These are phyloP conservation scores for Cafeteria roenbergensis DNA, from an alignment of 108 stramenopile species.

Conservation along the genomic window DNA sequence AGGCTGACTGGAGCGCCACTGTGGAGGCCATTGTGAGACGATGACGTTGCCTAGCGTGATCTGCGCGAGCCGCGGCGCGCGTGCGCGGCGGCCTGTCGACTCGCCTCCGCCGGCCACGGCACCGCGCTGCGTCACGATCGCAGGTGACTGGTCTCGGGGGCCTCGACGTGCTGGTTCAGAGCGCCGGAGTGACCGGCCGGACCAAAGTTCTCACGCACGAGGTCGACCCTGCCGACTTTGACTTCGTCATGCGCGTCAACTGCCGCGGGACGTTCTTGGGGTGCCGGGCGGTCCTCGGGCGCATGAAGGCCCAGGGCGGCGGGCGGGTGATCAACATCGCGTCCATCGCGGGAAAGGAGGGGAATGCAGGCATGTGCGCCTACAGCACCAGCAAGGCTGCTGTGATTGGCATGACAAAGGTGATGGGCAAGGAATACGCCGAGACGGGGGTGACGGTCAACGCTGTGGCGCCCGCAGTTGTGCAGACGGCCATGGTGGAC, in stretches of 20 bases:
- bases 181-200: slow-evolving; percentile 43
- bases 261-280: slow-evolving; percentile 47
- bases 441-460: slow-evolving; percentile 54
- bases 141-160: too few relatives aligned
- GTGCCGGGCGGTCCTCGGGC: slow-evolving; percentile 42
- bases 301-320: slow-evolving; percentile 46
- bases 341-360: slow-evolving; percentile 53
- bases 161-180: slow-evolving; percentile 43
- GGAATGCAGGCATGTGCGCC: slow-evolving; percentile 54
- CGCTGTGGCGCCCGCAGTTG: slow-evolving; percentile 53
- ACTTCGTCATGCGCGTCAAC: slow-evolving; percentile 44
- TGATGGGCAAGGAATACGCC: slow-evolving; percentile 61
- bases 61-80: too few relatives aligned
- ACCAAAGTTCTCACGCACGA: slow-evolving; percentile 38
- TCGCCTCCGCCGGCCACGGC: too few relatives aligned
- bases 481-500: slow-evolving; percentile 54
- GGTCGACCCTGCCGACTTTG: slow-evolving; percentile 42
- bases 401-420: slow-evolving; percentile 56
- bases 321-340: slow-evolving; percentile 58
- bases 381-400: slow-evolving; percentile 55
- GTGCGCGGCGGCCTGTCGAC: too few relatives aligned
- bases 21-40: too few relatives aligned
- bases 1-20: too few relatives aligned
- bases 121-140: too few relatives aligned
- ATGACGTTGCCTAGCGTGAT: too few relatives aligned